Evolutionary conservation across 306 rosid species (phyloP), one percentile per base, ranked within the genome.

Genomic region (Trifolium dubium): DNA sequence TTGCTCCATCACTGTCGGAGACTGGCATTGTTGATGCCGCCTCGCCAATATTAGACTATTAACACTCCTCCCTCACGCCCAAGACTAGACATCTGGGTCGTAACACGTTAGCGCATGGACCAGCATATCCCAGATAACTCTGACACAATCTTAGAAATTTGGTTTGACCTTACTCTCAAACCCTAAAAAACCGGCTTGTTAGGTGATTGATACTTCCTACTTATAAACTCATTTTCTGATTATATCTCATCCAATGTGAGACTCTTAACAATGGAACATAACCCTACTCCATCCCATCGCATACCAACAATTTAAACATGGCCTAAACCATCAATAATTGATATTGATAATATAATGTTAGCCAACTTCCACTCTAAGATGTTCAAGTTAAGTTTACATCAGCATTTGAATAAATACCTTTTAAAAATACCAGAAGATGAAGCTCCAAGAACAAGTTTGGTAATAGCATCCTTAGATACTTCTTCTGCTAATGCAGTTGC

Each of bases 381-480:
- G 8, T 46, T 13, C 51, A 46, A 12, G 51, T 5, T 46, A 46
- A 46, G 51, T 18, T 50, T 5, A 8, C 0, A 15, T 50, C 18
- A 7, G 3, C 28, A 50, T 50, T 58, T 29, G n/a, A 63, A 64
- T 34, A 9, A 17, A 23, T 81, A 94, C 98, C 98, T 88, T 79
- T 74, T 64, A 76, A 94, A 94, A 70, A 94, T 35, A 81, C 90
- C 76, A 34, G 80, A 76, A 58, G 96, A 88, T 64, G 99, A 85
- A 71, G 94, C 88, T 73, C 97, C 99, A 49, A 94, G 84, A 30
- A 94, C 95, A 58, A 94, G 92, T 74, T 87, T 84, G 59, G 75
- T 79, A 73, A 82, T 83, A 14, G 63, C 68, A 70, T 71, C 78
- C 79, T 83, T 88, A 54, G 90, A 83, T 71, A 92, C 85, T 83